Evolutionary conservation across 1,284 basidiomycete genomes (phyloP).

Genomic region (Fomitiporia mediterranea): DNA sequence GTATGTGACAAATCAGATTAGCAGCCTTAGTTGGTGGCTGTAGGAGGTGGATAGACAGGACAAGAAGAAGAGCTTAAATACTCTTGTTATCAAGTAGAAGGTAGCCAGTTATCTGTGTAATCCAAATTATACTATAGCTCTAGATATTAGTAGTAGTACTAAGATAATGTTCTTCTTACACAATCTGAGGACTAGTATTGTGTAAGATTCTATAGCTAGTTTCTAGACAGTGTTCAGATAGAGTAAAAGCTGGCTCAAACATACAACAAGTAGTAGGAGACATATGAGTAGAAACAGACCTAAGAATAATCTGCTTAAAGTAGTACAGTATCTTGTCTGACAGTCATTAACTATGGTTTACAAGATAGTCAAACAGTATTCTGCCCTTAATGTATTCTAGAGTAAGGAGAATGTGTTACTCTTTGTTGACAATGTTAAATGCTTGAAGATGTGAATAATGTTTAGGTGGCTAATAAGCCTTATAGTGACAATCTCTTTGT

Average conservation of each 20-base stretch:
- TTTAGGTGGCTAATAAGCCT: constrained; percentile 98
- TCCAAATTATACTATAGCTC: constrained; percentile 90
- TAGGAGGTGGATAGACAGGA: constrained; percentile 75
- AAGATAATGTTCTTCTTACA: constrained; percentile 90
- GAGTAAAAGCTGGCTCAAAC: constrained; percentile 91
- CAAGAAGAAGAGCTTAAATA: constrained; percentile 72
- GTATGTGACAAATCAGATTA: constrained; percentile 70
- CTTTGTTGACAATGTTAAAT: constrained; percentile 96
- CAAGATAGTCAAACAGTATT: constrained; percentile 97
- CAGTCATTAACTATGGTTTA: constrained; percentile 80
- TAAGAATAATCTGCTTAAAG: constrained; percentile 97
- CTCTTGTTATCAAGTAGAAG: constrained; percentile 90
- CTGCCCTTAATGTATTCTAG: constrained; percentile 98
- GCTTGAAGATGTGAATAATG: constrained; percentile 88
- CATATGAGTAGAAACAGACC: constrained; percentile 95
- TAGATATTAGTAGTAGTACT: constrained; percentile 94
- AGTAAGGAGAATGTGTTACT: constrained; percentile 88
- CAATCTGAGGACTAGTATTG: constrained; percentile 97
- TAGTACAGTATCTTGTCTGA: constrained; percentile 85
- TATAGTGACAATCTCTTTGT: constrained; percentile 99
- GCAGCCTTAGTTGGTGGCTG: constrained; percentile 68
- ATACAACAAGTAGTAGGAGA: constrained; percentile 99
- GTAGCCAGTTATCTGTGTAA: constrained; percentile 80
- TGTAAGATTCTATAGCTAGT: constrained; percentile 98
- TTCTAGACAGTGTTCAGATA: constrained; percentile 79